phyloP scores from a whole-genome alignment of 352 stramenopile species.

The Globisporangium barbulae region DNA sequence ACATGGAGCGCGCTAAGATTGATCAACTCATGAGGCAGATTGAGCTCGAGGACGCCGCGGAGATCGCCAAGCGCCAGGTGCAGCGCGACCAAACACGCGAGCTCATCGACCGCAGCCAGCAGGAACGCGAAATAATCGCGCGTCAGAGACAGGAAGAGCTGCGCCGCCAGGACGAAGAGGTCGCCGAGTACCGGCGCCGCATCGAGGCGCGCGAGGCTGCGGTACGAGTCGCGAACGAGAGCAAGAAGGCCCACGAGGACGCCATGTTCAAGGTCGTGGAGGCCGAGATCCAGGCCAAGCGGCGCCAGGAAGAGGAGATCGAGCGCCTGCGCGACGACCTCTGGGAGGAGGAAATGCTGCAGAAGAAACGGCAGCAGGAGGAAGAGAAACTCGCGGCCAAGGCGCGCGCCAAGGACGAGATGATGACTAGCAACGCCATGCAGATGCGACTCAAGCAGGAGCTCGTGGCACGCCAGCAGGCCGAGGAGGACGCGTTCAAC shows the following conservation, averaged over 20 bases:
- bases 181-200: slow-evolving; percentile 46
- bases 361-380: slow-evolving; percentile 74
- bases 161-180: slow-evolving; percentile 39
- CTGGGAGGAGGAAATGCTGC: slow-evolving; percentile 90
- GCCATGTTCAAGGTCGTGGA: slow-evolving; percentile 75
- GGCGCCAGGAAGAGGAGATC: slow-evolving; percentile 85
- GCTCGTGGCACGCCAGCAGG: slow-evolving; percentile 48
- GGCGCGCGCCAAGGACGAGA: slow-evolving; percentile 74
- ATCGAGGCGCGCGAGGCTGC: slow-evolving; percentile 43
- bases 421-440: slow-evolving; percentile 83
- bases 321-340: slow-evolving; percentile 84
- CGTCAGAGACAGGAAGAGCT: slow-evolving; percentile 28
- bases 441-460: slow-evolving; percentile 61
- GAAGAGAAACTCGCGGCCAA: slow-evolving; percentile 61
- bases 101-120: slow-evolving; percentile 52
- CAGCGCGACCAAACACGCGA: slow-evolving; percentile 56
- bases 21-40: slow-evolving; percentile 87
- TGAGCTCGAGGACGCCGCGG: slow-evolving; percentile 75
- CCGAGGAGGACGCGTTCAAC: slow-evolving; percentile 72
- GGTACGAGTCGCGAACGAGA: slow-evolving; percentile 59
- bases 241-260: slow-evolving; percentile 67
- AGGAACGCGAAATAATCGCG: slow-evolving; percentile 31
- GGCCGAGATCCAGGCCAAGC: slow-evolving; percentile 80
- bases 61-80: slow-evolving; percentile 58
- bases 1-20: slow-evolving; percentile 80